Percentiles rank a stretch among this genome's conserved stretches.
These are phyloP conservation scores for Neotropicomus parvogracilis DNA, from an alignment of 1,284 basidiomycete genomes.

Conservation along the genomic window DNA sequence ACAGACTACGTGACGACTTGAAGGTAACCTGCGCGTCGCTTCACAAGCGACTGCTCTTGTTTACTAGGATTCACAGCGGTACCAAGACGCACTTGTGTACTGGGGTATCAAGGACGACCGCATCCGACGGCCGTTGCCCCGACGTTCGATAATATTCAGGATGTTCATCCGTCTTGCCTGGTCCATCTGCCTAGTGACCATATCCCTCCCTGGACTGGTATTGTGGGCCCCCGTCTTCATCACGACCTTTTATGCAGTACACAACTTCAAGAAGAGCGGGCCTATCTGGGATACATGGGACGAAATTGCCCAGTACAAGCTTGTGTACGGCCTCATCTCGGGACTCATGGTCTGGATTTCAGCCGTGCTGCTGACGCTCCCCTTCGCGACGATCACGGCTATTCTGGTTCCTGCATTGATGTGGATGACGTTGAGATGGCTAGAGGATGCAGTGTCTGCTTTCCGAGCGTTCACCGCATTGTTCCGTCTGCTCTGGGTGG, in stretches of 20 bases:
- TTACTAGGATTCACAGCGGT: constrained; percentile 43
- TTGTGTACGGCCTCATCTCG: constrained; percentile 73
- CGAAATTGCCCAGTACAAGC: constrained; percentile 86
- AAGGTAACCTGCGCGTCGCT: constrained; percentile 45
- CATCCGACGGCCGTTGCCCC: constrained; percentile 60
- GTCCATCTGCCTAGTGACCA: constrained; percentile 60
- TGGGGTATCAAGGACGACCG: constrained; percentile 80
- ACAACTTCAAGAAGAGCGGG: constrained; percentile 71
- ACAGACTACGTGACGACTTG: constrained; percentile 52
- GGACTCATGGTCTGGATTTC: constrained; percentile 63
- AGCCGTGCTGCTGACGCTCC: constrained; percentile 55
- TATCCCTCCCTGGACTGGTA: constrained; percentile 77
- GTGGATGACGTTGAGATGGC: constrained; percentile 86
- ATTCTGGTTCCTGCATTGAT: constrained; percentile 66
- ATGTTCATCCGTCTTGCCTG: constrained; percentile 62
- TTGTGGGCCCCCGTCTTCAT: constrained; percentile 77
- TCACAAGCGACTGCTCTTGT: background rate
- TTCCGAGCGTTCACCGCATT: constrained; percentile 69
- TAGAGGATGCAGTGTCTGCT: constrained; percentile 77
- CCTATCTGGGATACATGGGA: constrained; percentile 81
- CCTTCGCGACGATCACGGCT: constrained; percentile 52
- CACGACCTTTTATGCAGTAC: constrained; percentile 61
- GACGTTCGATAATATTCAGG: constrained; percentile 49
- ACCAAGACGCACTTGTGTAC: constrained; percentile 64
- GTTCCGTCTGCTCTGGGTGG: constrained; percentile 60